phyloP scores from a whole-genome alignment of 2,329 filamentous ascomycete genomes.

The Colletotrichum liriopes region DNA sequence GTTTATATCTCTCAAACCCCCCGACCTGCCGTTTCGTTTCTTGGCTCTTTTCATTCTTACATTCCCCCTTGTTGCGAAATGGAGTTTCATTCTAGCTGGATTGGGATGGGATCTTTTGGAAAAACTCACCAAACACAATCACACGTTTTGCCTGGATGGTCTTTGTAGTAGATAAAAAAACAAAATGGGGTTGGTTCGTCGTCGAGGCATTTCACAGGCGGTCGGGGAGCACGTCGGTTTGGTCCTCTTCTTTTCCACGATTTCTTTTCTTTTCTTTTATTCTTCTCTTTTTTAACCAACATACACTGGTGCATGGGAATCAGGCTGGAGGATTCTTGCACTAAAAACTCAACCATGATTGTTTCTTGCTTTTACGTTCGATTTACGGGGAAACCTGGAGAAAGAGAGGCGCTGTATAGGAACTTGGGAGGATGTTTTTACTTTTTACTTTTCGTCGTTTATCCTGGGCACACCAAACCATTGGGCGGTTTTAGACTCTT shows the following conservation, averaged over 20 bases:
- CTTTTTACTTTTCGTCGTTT: neutral
- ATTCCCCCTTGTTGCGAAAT: conserved; percentile 17
- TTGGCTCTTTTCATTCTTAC: conserved; percentile 19
- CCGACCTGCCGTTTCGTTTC: conserved; percentile 18
- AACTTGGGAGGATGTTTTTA: conserved; percentile 7
- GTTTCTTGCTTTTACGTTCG: conserved; percentile 13
- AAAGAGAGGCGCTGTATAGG: conserved; percentile 39
- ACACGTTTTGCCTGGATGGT: conserved; percentile 25
- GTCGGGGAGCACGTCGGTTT: conserved; percentile 19
- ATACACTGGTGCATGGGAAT: conserved; percentile 26
- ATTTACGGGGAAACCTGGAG: conserved; percentile 21
- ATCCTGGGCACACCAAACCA: conserved; percentile 28
- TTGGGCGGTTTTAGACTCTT: conserved; percentile 36
- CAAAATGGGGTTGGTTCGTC: conserved; percentile 29
- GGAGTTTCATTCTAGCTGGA: conserved; percentile 39
- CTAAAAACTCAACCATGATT: neutral
- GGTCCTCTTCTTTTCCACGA: conserved; percentile 10
- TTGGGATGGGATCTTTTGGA: conserved; percentile 31
- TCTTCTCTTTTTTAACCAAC: neutral
- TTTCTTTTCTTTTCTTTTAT: neutral
- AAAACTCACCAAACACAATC: conserved; percentile 10
- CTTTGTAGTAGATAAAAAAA: conserved; percentile 37
- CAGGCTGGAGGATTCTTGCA: conserved; percentile 20
- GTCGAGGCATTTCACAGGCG: conserved; percentile 34
- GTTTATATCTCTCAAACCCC: neutral